Conservation (phyloP, 192 early-diverging fungal species). For the Linnemannia schmuckeri region DNA sequence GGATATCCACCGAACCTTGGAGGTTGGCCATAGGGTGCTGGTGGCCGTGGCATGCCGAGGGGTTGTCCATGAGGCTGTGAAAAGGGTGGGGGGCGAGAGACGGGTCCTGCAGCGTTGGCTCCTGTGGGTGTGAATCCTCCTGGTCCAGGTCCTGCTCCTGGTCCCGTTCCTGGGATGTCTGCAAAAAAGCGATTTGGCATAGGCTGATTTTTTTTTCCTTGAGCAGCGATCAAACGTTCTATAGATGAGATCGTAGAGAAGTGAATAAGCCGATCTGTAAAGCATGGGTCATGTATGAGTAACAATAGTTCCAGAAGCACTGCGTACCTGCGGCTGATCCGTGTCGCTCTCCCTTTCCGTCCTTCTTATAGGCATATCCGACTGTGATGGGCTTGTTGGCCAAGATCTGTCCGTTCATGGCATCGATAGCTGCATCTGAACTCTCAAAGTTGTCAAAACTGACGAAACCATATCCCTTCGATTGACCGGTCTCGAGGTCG, state of each 20-base stretch:
- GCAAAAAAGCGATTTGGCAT: constrained; percentile 82
- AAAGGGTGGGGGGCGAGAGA: constrained; percentile 33
- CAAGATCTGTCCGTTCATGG: constrained; percentile 98
- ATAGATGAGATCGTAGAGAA: neutral
- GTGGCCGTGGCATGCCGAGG: constrained; percentile 44
- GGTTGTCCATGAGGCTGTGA: constrained; percentile 41
- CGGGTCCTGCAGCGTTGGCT: constrained; percentile 40
- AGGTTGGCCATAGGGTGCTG: constrained; percentile 40
- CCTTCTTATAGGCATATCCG: constrained; percentile 97
- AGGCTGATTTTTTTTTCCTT: constrained; percentile 86
- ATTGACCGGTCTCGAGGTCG: constrained; percentile 86
- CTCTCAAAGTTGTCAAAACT: constrained; percentile 94
- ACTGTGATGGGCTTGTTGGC: constrained; percentile 94
- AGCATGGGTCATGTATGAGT: neutral
- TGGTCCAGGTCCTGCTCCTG: constrained; percentile 25
- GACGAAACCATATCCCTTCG: constrained; percentile 95
- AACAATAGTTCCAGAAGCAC: neutral
- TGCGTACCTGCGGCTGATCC: constrained; percentile 87
- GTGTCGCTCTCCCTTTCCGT: constrained; percentile 97
- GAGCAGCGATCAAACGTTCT: constrained; percentile 93
- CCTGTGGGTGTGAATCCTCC: constrained; percentile 50
- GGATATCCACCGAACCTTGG: constrained; percentile 45
- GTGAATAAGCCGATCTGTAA: neutral
- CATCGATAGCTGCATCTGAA: constrained; percentile 96
- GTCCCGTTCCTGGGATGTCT: constrained; percentile 53